phyloP scores from a whole-genome alignment of 768 basidiomycete genomes.

The Phanerochaete carnosa region DNA sequence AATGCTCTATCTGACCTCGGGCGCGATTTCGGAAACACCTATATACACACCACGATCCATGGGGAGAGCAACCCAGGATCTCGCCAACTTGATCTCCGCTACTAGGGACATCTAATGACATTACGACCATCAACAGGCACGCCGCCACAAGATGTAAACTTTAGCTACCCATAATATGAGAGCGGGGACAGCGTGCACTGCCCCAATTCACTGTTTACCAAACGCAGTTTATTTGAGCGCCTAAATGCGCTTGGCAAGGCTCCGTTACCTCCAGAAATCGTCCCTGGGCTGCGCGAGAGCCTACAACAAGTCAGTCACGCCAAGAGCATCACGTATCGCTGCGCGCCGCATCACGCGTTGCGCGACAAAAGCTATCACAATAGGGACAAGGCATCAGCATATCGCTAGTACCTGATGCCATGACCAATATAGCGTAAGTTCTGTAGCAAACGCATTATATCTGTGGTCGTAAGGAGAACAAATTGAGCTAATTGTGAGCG shows the following conservation, averaged over 20 bases:
- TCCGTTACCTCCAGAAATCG: no score
- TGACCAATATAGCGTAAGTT: background rate
- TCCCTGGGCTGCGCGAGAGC: no score
- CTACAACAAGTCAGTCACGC: no score
- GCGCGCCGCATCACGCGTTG: background rate
- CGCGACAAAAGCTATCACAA: background rate
- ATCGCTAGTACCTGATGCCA: background rate
- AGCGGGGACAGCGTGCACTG: background rate
- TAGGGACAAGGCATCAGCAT: background rate
- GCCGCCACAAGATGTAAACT: background rate
- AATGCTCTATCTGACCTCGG: background rate
- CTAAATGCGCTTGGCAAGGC: background rate
- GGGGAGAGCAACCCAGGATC: background rate
- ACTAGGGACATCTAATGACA: background rate
- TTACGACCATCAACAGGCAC: background rate
- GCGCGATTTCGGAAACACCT: background rate
- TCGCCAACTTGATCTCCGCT: background rate
- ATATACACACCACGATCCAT: background rate
- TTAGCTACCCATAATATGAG: background rate
- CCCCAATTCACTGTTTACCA: background rate
- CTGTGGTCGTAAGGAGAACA: background rate
- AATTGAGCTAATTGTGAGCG: background rate
- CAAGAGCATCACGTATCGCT: background rate
- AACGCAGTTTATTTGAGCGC: background rate
- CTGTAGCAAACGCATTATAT: background rate